Conservation (phyloP, 495 filamentous ascomycete genomes). For the Opeltia flavorubescens region DNA sequence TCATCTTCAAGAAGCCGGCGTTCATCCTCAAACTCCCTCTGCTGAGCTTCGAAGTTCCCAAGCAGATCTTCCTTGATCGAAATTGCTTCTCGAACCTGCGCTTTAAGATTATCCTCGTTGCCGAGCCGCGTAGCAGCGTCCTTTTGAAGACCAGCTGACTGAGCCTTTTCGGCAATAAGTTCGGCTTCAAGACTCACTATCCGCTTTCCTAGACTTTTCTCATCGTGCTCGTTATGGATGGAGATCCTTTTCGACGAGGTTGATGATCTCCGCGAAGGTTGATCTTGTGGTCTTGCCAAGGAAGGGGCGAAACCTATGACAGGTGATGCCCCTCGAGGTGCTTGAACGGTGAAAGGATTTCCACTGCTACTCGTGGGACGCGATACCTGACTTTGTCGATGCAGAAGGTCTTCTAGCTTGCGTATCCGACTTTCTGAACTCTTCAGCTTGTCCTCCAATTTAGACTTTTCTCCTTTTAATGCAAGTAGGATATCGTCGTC, state of each 20-base stretch:
- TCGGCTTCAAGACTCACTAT: conserved; percentile 75
- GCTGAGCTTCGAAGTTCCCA: conserved; percentile 82
- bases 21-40: conserved; percentile 76
- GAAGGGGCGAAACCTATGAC: conserved; percentile 30
- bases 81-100: conserved; percentile 38
- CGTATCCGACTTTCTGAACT: conserved; percentile 83
- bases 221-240: conserved; percentile 49
- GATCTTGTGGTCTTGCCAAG: conserved; percentile 39
- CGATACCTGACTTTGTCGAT: conserved; percentile 63
- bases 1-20: conserved; percentile 68
- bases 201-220: conserved; percentile 50
- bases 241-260: conserved; percentile 53
- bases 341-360: conserved; percentile 39
- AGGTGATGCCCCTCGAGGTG: conserved; percentile 9
- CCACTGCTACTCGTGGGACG: conserved; percentile 45
- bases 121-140: conserved; percentile 43
- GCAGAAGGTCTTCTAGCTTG: conserved; percentile 83
- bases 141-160: conserved; percentile 38
- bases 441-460: conserved; percentile 66
- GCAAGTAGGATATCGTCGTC: conserved; percentile 63
- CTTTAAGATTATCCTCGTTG: conserved; percentile 49
- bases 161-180: conserved; percentile 49
- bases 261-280: conserved; percentile 46
- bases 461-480: conserved; percentile 64
- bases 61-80: conserved; percentile 91